Evolutionary conservation across 1,284 basidiomycete genomes (phyloP), one percentile per base, ranked within the genome.

Genomic region (Athelia sp.): DNA sequence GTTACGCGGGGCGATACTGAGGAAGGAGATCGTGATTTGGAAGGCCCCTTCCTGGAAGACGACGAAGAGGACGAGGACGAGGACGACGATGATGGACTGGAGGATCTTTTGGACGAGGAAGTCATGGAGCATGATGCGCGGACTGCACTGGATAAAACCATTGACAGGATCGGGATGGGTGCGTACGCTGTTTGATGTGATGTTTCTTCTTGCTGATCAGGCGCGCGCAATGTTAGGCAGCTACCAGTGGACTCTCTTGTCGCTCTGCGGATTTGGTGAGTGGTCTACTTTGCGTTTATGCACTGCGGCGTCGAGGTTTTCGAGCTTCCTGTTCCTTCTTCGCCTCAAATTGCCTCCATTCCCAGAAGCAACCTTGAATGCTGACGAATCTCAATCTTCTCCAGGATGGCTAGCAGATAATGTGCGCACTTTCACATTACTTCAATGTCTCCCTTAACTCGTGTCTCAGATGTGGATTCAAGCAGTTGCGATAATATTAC

Each of bases 141-240:
- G 51, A 87, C 87, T 10, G 84, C 85, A 55, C 72, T 93, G 34
- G 90, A 93, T 68, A 85, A 79, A 62, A 94, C 90, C 1, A 88
- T 95, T 67, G 90, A 94, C 63, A 79, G 81, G 38, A 90, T 95
- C 59, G 92, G 93, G 26, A 93, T 95, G 85, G 93, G 92, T 79
- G 55, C 58, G 66, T 60, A 21, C n/a, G n/a, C n/a, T n/a, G n/a
- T n/a, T n/a, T n/a, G n/a, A n/a, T n/a, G n/a, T n/a, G n/a, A n/a
- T n/a, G n/a, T n/a, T n/a, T n/a, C n/a, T n/a, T n/a, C n/a, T n/a
- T n/a, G n/a, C n/a, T n/a, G n/a, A n/a, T n/a, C n/a, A n/a, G n/a
- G n/a, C n/a, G n/a, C n/a, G n/a, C n/a, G n/a, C 47, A 18, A 9
- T 40, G 19, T 17, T 56, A 82, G 81, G 81, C 43, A 81, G 78